A percentile compares a stretch with the other conserved stretches of the same genome.
Conservation (phyloP, 257 asterid genomes). For the Scutellaria minor region DNA sequence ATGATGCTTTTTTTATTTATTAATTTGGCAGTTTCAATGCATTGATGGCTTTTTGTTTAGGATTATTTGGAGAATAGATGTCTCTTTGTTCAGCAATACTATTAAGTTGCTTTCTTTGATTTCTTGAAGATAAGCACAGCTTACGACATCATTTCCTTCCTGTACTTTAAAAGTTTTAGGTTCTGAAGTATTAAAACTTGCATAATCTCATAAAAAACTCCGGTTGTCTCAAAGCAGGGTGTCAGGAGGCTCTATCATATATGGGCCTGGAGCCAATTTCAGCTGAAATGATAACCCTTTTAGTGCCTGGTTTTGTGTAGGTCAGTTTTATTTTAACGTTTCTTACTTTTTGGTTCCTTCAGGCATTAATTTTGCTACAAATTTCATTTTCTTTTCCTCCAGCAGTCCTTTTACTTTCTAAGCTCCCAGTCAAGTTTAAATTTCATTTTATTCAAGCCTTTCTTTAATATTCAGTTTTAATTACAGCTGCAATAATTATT, state of each 20-base stretch:
- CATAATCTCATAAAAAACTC: constrained; percentile 68
- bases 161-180: constrained; percentile 45
- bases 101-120: constrained; percentile 48
- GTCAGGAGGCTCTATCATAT: constrained; percentile 83
- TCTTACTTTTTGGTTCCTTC: constrained; percentile 53
- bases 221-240: constrained; percentile 98
- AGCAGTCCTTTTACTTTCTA: constrained; percentile 46
- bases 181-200: constrained; percentile 48
- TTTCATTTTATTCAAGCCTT: constrained; percentile 45
- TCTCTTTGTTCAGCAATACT: constrained; percentile 50
- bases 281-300: constrained; percentile 87
- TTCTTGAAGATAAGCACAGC: constrained; percentile 53
- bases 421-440: constrained; percentile 49
- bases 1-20: constrained; percentile 36
- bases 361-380: constrained; percentile 51
- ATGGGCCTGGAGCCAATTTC: constrained; percentile 88
- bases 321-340: constrained; percentile 83
- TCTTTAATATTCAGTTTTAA: constrained; percentile 28
- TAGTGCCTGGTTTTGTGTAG: constrained; percentile 83
- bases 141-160: constrained; percentile 58
- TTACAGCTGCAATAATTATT: constrained; percentile 42
- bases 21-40: constrained; percentile 47
- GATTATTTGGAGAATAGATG: constrained; percentile 42
- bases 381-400: constrained; percentile 46
- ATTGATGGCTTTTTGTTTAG: constrained; percentile 42